Base-by-base conservation (phyloP, 257 asterid species). In the Striga asiatica region DNA sequence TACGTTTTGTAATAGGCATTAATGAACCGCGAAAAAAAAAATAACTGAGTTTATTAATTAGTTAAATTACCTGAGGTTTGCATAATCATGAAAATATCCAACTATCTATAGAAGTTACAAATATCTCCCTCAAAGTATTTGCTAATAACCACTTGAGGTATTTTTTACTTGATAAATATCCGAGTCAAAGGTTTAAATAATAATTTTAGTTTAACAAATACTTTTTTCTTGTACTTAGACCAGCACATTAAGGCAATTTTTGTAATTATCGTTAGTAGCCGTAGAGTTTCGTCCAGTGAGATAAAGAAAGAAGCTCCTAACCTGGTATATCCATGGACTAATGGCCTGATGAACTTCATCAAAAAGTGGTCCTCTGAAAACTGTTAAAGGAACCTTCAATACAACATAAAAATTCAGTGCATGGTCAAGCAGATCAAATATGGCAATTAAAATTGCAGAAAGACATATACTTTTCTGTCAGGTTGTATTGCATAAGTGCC, bases 261-360 rank as follows among this genome's bases (percentile, higher is more conserved):
- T 7, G 8, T 29, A 5, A 29, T 10, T 29, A 29, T 29, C 8
- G 5, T 10, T 29, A 0, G n/a, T 9, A 35, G n/a, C 10, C 1
- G 2, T 9, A 35, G 10, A 16, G 5, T 35, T 35, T 11, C 42
- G 14, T 35, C 10, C 4, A 9, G n/a, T 23, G 54, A 20, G 42
- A 13, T 27, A 14, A 51, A 27, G 21, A 43, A 31, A 39, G 9
- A 64, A 29, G 38, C 21, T 16, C 23, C 64, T 13, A 45, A 91
- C 98, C 97, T 91, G 98, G 74, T 74, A 82, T 70, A 87, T 74
- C 98, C 97, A 87, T n/a, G 95, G 71, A 71, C 55, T 77, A 10
- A 91, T 63, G 56, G 29, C 74, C 78, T 88, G 94, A 72, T 91
- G 98, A 79, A 82, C 89, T 87, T 91, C 98, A 59, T 91, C 97